Percentiles rank a stretch among this genome's conserved stretches.
These are phyloP conservation scores for Oxyria digyna DNA, from an alignment of 148 eudicot species.

Conservation along the genomic window DNA sequence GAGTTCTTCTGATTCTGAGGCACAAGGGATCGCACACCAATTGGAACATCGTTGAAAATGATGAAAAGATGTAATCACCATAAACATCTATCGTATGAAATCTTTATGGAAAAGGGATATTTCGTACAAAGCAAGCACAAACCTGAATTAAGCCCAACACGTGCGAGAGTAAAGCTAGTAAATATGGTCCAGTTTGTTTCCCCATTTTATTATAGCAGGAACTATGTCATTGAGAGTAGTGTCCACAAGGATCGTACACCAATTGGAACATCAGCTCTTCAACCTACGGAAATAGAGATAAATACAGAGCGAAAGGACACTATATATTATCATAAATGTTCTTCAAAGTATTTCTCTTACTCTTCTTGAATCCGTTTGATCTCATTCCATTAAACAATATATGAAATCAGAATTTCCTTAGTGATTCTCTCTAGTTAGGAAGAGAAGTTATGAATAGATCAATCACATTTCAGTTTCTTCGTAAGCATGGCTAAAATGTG, in stretches of 20 bases:
- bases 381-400: no score
- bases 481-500: no score
- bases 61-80: not conserved
- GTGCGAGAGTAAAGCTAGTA: constrained; percentile 55
- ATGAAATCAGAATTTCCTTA: no score
- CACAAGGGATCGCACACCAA: constrained; percentile 59
- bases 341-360: no score
- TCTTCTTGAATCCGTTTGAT: no score
- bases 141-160: constrained; percentile 71
- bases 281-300: constrained; percentile 54
- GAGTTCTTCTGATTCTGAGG: constrained; percentile 43
- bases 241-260: constrained; percentile 89
- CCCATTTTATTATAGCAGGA: constrained; percentile 86
- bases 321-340: constrained; percentile 1
- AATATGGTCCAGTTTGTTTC: constrained; percentile 66
- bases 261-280: constrained; percentile 97
- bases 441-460: no score
- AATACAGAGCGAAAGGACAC: constrained; percentile 32
- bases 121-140: not conserved
- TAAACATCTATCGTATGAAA: not conserved
- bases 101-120: not conserved
- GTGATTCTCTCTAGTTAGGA: no score
- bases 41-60: constrained; percentile 72
- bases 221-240: constrained; percentile 75
- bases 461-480: no score